Base-by-base conservation (phyloP, 1,284 basidiomycete genomes). In the Ustilago vetiveriae region DNA sequence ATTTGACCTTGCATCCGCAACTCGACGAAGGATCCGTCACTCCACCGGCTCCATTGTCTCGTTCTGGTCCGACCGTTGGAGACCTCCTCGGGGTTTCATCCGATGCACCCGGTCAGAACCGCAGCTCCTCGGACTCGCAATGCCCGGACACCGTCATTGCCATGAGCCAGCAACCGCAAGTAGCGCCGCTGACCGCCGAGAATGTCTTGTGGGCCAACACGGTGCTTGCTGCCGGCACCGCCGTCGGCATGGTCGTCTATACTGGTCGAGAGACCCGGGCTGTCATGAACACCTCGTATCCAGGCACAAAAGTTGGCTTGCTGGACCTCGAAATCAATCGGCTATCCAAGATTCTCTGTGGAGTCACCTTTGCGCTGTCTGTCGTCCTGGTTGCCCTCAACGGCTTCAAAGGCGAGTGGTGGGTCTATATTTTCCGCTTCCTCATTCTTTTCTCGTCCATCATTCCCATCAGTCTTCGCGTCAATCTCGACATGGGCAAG, bases 401-500 rank as follows among this genome's bases (percentile, higher is more conserved):
- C 79, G 94, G 96, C 4, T 98, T 98, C 85, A 86, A 94, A 24
- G 95, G 96, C 0, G 86, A 89, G 53, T 98, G 95, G 93, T 94
- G 92, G 80, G 90, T 98, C 72, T 98, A 98, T 78, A 89, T 97
- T 26, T 91, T 98, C 84, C 88, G 96, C 27, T 98, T 99, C 83
- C 86, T 98, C 54, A 98, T 99, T 78, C 86, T 99, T 4, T 99
- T 98, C 83, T 96, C 93, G 38, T 95, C 92, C 17, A 98, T 99
- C 83, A 98, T 99, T 77, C 96, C 96, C 23, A 98, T 99, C 84
- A 97, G 93, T 86, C 85, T 99, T 48, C 91, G 96, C 23, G 95
- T 99, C 62, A 99, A 99, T 77, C 86, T 98, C 45, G 96, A 99
- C 82, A 98, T 99, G 94, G 96, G 95, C 62, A 99, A 99, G 85